phyloP scores from a whole-genome alignment of 345 rosid species.

The Hibiscus mutabilis region DNA sequence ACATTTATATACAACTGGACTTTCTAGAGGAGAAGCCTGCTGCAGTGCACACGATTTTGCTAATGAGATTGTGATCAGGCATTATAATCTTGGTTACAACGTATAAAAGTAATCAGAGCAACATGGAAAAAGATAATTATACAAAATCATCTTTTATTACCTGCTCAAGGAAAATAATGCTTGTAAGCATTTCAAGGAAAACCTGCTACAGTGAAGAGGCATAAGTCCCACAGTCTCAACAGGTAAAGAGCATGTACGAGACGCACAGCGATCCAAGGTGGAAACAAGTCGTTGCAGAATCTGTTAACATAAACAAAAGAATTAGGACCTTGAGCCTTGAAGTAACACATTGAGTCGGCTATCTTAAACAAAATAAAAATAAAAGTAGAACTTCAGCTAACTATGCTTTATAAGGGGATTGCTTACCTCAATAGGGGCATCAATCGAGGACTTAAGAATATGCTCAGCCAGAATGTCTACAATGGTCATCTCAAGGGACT shows the following conservation, averaged over 20 bases:
- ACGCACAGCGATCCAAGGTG: constrained; percentile 91
- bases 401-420: constrained; percentile 15
- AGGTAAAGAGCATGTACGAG: constrained; percentile 92
- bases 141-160: constrained; percentile 26
- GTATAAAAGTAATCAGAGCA: neutral
- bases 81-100: neutral
- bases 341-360: neutral
- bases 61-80: neutral
- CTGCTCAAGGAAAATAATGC: constrained; percentile 54
- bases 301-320: constrained; percentile 28
- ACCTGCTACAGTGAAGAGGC: constrained; percentile 89
- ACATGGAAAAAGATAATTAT: neutral
- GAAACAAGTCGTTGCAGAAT: constrained; percentile 71
- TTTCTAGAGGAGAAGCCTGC: neutral
- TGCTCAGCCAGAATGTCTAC: constrained; percentile 68
- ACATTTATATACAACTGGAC: neutral
- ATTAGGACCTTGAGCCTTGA: constrained; percentile 3
- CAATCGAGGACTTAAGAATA: constrained; percentile 62
- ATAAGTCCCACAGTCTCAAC: constrained; percentile 91
- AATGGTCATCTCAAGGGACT: constrained; percentile 76
- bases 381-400: neutral
- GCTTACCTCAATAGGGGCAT: constrained; percentile 79
- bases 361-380: neutral
- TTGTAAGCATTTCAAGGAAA: constrained; percentile 81
- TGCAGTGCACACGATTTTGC: neutral